Base-by-base conservation (phyloP, 2,329 filamentous ascomycete species). In the Hymenoscyphus infarciens region DNA sequence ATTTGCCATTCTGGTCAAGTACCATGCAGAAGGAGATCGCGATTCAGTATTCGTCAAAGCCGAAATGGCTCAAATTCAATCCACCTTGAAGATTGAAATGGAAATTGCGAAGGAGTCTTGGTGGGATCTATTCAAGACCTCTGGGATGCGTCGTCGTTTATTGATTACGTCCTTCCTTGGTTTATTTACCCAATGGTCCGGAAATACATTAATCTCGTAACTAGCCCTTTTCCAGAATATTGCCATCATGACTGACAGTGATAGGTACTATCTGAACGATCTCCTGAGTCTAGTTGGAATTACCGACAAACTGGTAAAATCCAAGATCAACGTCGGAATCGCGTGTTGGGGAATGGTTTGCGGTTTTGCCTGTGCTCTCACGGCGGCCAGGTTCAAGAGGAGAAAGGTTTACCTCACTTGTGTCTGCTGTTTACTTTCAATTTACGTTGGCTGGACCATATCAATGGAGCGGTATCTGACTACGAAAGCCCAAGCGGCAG, bases 1-100 rank as follows among this genome's bases (percentile, higher is more conserved):
- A 0, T 75, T 82, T n/a, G 74, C 78, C 5, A 81, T 83, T 5
- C 78, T 90, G 60, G 79, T 62, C 33, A 67, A 68, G n/a, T 82
- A 81, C 68, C 80, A 83, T 65, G 81, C 81, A 19, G 83, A 84
- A 67, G 83, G 81, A 2, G 77, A 84, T 57, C 69, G 69, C 6
- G 72, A 77, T 38, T 83, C 81, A 0, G 74, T 79, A 13, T 78
- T 86, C 13, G 83, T 87, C 29, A 78, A 80, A 59, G 83, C 82
- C 8, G 86, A 88, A 69, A 82, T 87, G 69, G 79, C 79, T 0
- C 83, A 88, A 71, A 88, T 88, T 66, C 76, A 81, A 57, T 78
- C 80, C 3, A 83, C 84, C 0, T 81, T 87, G 68, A 77, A 79
- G 33, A 68, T 83, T 0, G 83, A 87, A 69, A 74, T 81, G 60